Evolutionary conservation across 352 stramenopile genomes (phyloP), one percentile per base, ranked within the genome.

Genomic region (Phytophthora tentaculata): DNA sequence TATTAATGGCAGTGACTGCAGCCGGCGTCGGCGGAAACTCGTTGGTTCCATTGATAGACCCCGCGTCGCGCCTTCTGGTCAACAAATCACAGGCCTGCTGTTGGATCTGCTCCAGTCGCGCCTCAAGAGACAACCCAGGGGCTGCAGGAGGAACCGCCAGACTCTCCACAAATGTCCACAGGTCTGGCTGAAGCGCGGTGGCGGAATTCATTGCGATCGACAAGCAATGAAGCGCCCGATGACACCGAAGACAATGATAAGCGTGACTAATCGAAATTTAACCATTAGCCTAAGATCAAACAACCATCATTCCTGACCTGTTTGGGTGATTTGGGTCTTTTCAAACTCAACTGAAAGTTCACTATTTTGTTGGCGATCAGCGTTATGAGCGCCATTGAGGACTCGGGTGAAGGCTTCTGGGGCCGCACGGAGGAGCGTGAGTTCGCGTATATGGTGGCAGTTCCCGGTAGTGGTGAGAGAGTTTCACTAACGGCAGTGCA

Each of bases 91-190:
- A 59, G 2, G 81, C 81, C 19, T 64, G 64, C 19, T 56, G 28
- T 53, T 79, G 61, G 58, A 90, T 74, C n/a, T 63, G 71, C 28
- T 53, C 64, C n/a, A 79, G 50, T 62, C 56, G 52, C 35, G 29
- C 61, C 24, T 67, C 63, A 3, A 61, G 28, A 10, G 62, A 56
- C 45, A 55, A 22, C 35, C 19, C 39, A 14, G 51, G 23, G 0
- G 64, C 19, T 13, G 24, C 54, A 7, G 52, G 19, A 13, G 45
- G 24, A 12, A 57, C 45, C 17, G 71, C 75, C 2, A 81, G 61
- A 20, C 70, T 35, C 65, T 76, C 72, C 17, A 90, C 65, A 56
- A 92, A 87, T 37, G 61, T 72, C 84, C 84, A 92, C 23, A 89
- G 60, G 53, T 83, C 72, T 3, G 55, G 56, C 37, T 76, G 48